Conservation (phyloP, 1,284 basidiomycete species). For the Melampsora medusae region DNA sequence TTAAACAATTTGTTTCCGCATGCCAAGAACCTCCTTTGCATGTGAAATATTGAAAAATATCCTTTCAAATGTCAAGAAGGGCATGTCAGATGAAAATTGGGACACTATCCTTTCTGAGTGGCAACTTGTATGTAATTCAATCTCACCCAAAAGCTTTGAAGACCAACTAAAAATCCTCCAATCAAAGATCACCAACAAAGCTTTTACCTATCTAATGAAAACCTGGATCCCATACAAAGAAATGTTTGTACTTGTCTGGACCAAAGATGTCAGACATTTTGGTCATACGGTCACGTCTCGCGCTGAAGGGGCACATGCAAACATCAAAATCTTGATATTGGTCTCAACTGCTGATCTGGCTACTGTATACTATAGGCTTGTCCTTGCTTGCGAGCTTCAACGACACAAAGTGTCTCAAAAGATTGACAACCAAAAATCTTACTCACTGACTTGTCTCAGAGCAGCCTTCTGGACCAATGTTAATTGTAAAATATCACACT, state of each 20-base stretch:
- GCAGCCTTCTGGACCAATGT: too few relatives aligned
- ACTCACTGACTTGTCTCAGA: too few relatives aligned
- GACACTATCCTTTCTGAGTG: constrained; percentile 1
- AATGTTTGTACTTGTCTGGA: background rate
- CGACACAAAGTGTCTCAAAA: too few relatives aligned
- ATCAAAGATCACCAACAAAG: constrained; percentile 1
- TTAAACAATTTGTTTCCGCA: background rate
- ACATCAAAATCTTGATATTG: too few relatives aligned
- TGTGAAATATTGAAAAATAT: background rate
- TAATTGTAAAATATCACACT: too few relatives aligned
- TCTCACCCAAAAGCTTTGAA: constrained; percentile 1
- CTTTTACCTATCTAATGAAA: constrained; percentile 1
- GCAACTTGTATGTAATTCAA: background rate
- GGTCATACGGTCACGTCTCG: too few relatives aligned
- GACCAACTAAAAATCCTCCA: background rate
- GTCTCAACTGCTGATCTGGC: too few relatives aligned
- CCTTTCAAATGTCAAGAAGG: background rate
- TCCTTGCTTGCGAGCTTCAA: too few relatives aligned
- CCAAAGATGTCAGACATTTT: too few relatives aligned
- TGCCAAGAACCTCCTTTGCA: constrained; percentile 8
- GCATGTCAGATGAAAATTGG: background rate
- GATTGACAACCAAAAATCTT: too few relatives aligned
- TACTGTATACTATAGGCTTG: too few relatives aligned
- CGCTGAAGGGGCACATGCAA: too few relatives aligned
- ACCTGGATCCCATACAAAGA: background rate